Evolutionary conservation across 108 stramenopile genomes (phyloP), one percentile per base, ranked within the genome.

Genomic region (Skeletonema grethae): DNA sequence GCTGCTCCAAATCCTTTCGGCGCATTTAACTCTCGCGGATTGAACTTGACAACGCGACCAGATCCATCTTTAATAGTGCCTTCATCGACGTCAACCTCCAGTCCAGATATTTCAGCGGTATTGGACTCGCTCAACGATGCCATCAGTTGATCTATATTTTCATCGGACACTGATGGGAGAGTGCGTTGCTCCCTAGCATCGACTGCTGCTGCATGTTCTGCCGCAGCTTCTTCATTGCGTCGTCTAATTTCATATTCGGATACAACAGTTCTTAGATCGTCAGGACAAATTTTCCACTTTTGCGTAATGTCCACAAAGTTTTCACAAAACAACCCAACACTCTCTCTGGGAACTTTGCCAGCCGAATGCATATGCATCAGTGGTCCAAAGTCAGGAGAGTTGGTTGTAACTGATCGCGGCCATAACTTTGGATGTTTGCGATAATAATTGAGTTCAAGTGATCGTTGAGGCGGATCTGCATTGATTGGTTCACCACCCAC

Each of bases 401-500:
- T 89, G 11, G 78, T 79, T 0, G 86, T 69, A 1, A 90, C 84
- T 10, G 75, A 79, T n/a, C 83, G 57, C 12, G 74, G 29, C 92
- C 92, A 93, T 63, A 79, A 64, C 61, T 75, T 58, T 22, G 71
- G 70, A 43, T 79, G 83, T 58, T 75, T 70, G 13, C 63, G 70
- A 15, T 77, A 53, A 53, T 94, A 94, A 46, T 59, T 70, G 4
- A 94, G 63, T 58, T 91, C 90, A 10, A 94, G 67, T 15, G 61
- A 73, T 20, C 90, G 64, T 56, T 85, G 86, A 7, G 94, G 94
- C 41, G 94, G 94, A 76, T 95, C 90, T 25, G 93, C 93, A 71
- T 90, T 91, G 67, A 95, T 92, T 22, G 90, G 90, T 28, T 88
- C 87, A 2, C 93, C 93, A 13, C 90, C 90, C 1, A 95, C 93